Evolutionary conservation across 108 stramenopile genomes (phyloP), one percentile per base, ranked within the genome.

Genomic region (Cyclostephanos tholiformis): DNA sequence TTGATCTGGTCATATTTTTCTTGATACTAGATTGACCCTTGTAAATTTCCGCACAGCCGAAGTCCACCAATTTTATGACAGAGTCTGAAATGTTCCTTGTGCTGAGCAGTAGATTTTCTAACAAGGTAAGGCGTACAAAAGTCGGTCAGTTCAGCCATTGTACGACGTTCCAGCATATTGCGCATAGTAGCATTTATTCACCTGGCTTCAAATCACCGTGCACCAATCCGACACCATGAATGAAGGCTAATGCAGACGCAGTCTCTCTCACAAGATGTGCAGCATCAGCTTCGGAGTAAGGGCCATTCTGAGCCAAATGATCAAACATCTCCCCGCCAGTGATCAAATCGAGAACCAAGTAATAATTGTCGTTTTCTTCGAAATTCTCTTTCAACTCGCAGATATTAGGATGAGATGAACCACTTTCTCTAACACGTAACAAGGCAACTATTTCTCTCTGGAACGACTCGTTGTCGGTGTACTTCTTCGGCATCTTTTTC

Each of bases 211-310:
- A 26, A 26, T 62, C 25, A 29, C 52, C 52, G 36, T 66, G 65
- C 43, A 66, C 65, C 32, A 66, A 29, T 26, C 65, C 65, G 6
- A 66, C 49, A 51, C 65, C 65, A 53, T 69, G 68, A 29, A 69
- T 29, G 51, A 36, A 57, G 17, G 52, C 52, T 58, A 69, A 57
- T 17, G 68, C 68, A 36, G 53, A 53, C 14, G 68, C 68, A 29
- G 36, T 58, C 27, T 69, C 29, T 13, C 48, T 27, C 11, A 65
- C 14, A 10, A 65, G 72, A 63, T 41, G 48, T 0, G 63, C 72
- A 50, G 63, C 50, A 41, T 65, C 73, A 55, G 48, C 46, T 66
- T 74, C 73, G 25, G 65, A 67, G 73, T 74, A 74, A n/a, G 73
- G 64, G n/a, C 73, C 73, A 53, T 62, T 63, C 65, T 32, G 59